Evolutionary conservation across 345 rosid species (phyloP), one percentile per base, ranked within the genome.

Genomic region (Corchorus olitorius): DNA sequence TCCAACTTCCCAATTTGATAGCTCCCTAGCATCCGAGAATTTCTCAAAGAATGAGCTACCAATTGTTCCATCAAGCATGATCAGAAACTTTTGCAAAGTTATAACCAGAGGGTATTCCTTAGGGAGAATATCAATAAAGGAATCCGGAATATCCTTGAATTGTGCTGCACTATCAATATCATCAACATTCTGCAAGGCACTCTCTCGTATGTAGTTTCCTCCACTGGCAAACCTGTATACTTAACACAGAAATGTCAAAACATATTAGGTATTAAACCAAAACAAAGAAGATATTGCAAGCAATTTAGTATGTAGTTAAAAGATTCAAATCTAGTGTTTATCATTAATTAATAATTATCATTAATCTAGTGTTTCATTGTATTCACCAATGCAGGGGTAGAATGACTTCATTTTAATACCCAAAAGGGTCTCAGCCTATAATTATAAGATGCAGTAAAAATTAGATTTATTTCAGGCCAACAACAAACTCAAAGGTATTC

Each of bases 21-120:
- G n/a, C 19, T 79, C 83, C 78, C 84, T 71, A 27, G 54, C 64
- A 60, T 85, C 84, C 11, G 70, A 79, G 61, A 88, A 90, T 74
- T 84, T 84, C 34, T 83, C 77, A 54, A 90, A 90, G 75, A 78
- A 88, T 2, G 92, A 85, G 52, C 45, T 80, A 4, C 88, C 92
- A 13, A 88, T 17, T 2, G 89, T 81, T 41, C 83, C 87, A 74
- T 90, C 92, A 56, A 90, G 88, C 92, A 88, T 90, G 83, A 84
- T 81, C 77, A 90, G 54, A 66, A 90, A 86, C 77, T 85, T 90
- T 5, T 64, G 74, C 58, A 88, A 88, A 41, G 93, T 86, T 59
- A 90, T 81, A 15, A 87, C 78, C 34, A 90, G 86, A 20, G 92
- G 93, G 72, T 72, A 90, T 11, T 75, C 69, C 45, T 69, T 52